Base-by-base conservation (phyloP, 495 filamentous ascomycete genomes). In the Hypomontagnella monticulosa region DNA sequence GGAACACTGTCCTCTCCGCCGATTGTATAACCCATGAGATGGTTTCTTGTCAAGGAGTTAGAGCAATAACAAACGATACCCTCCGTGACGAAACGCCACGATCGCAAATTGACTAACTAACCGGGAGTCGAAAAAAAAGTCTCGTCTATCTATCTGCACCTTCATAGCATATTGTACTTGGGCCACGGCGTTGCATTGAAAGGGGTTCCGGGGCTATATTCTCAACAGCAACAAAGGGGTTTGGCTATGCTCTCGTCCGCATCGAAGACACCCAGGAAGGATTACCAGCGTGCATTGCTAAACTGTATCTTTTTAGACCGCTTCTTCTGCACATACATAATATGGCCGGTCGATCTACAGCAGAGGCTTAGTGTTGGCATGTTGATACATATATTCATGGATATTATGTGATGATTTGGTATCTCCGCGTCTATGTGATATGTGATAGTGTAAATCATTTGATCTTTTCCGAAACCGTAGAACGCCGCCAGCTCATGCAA, bases 1-100 rank as follows among this genome's bases (percentile, higher is more conserved):
- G 81, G 78, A 0, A 83, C 80, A 1, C 55, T 84, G 20, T 84
- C 82, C 0, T 83, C 82, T 9, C 81, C 81, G 4, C 81, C 81
- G 10, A 52, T 68, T 34, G 71, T 71, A 66, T 74, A 55, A 60
- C 55, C 34, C 43, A 7, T 53, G 43, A 19, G 33, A 27, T 44
- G 5, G 11, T 41, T 63, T 49, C 14, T 23, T 16, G 20, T 27
- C 11, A 32, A 36, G 42, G 52, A 34, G 23, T 14, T 57, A 52
- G 47, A 52, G 15, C 27, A 50, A 52, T 14, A 4, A 11, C n/a
- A 27, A 4, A 11, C n/a, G 36, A 55, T 37, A 48, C 36, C 44
- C 27, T 51, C 20, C 7, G 10, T 42, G 48, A 41, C 4, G 42
- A 42, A 60, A 38, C 11, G 23, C 7, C 33, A 66, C 36, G 33